phyloP scores from a whole-genome alignment of 306 rosid genomes.

The Castanospermum australe region DNA sequence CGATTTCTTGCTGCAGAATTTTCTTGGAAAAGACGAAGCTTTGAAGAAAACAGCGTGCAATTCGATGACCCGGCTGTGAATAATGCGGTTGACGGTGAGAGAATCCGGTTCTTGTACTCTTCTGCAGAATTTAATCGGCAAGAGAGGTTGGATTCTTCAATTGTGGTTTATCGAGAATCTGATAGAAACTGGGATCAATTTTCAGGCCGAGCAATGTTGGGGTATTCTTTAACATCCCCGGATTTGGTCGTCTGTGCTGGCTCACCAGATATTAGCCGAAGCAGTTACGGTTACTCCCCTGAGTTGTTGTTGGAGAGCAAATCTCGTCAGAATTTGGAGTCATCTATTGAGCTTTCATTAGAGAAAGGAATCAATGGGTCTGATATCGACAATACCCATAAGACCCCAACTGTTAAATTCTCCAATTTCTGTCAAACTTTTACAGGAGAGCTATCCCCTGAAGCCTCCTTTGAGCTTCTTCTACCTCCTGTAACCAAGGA shows the following conservation, averaged over 20 bases:
- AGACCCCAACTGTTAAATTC: slow-evolving; percentile 67
- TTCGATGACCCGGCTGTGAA: slow-evolving; percentile 40
- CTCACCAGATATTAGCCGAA: slow-evolving; percentile 57
- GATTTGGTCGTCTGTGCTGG: slow-evolving; percentile 66
- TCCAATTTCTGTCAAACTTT: slow-evolving; percentile 56
- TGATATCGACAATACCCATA: slow-evolving; percentile 38
- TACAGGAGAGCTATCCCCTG: slow-evolving; percentile 58
- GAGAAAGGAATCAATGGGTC: slow-evolving; percentile 70
- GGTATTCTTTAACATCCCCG: slow-evolving; percentile 60
- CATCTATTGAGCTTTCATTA: slow-evolving; percentile 76
- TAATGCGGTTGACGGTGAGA: slow-evolving; percentile 28
- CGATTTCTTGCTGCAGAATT: slow-evolving; percentile 23
- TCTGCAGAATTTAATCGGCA: not conserved
- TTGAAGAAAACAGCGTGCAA: slow-evolving; percentile 3
- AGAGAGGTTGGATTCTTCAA: no score
- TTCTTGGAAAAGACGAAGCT: slow-evolving; percentile 25
- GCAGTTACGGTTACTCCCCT: slow-evolving; percentile 52
- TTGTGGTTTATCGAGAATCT: not conserved
- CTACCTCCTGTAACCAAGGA: slow-evolving; percentile 38
- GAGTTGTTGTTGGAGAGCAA: slow-evolving; percentile 47
- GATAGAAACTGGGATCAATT: not conserved
- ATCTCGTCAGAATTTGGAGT: slow-evolving; percentile 40
- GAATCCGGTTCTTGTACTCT: not conserved
- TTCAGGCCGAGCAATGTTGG: slow-evolving; percentile 56
- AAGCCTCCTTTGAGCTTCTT: slow-evolving; percentile 79